Evolutionary conservation across 345 rosid genomes (phyloP), one percentile per base, ranked within the genome.

Genomic region (Pugionium dolabratum): DNA sequence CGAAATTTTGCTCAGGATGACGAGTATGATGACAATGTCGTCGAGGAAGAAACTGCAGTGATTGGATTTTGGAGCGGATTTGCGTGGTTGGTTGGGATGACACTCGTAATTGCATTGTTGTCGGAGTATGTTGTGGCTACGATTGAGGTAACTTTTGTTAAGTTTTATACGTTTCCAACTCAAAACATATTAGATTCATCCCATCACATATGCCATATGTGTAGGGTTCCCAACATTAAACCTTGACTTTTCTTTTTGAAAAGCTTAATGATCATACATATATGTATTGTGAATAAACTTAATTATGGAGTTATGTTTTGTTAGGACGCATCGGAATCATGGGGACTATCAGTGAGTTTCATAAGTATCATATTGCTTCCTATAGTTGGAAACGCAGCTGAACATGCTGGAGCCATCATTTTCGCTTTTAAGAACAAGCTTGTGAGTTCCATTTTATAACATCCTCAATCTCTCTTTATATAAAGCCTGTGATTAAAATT

Each of bases 101-200:
- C 98, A 18, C 58, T 77, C 3, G 69, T 92, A 66, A 83, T 89
- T 5, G 98, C 98, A 33, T 69, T 92, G 72, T 58, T 92, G 39
- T 92, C 98, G 0, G 95, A 92, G 78, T 92, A 89, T 73, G 93
- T 92, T n/a, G 98, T 92, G 39, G 93, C 90, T 77, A 92, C 96
- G 1, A 89, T 92, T 47, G 92, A 92, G 96, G 98, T 91, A 84
- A 49, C 40, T n/a, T 31, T 62, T 53, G 7, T 32, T 50, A 63
- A 37, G 29, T 39, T 50, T 26, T 2, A 27, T 40, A 32, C 0
- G 3, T 0, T 5, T 31, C 9, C 28, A 11, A 44, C 18, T 18
- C 18, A 18, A 18, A 18, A 18, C 18, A 18, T 18, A 18, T 18
- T 18, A 18, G 18, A 18, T 18, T 18, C 18, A 18, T 18, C 18